Evolutionary conservation across 768 basidiomycete species (phyloP).

Genomic region (Lentinula aciculospora): DNA sequence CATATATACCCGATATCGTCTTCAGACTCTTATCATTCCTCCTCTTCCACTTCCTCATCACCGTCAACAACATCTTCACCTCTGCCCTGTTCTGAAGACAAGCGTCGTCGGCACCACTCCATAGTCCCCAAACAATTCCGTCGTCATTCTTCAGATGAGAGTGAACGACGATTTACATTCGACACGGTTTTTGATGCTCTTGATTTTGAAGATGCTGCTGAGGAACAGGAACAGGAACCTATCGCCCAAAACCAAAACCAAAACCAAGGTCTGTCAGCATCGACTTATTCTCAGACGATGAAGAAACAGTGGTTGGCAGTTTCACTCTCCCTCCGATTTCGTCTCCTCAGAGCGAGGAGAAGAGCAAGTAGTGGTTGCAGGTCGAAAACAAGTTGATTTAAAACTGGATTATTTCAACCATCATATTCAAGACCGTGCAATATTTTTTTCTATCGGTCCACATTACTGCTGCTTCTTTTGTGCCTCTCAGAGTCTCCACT

Average conservation of each 20-base stretch:
- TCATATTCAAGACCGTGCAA: neutral
- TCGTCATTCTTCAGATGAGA: neutral
- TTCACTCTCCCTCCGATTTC: neutral
- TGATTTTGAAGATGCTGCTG: neutral
- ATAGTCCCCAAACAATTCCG: neutral
- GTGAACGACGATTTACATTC: neutral
- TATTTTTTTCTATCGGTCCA: constrained; percentile 1
- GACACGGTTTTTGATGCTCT: neutral
- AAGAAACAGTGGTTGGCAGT: constrained; percentile 3
- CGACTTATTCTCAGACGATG: neutral
- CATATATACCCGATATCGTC: neutral
- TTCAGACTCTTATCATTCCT: neutral
- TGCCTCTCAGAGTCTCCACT: neutral
- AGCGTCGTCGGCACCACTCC: neutral
- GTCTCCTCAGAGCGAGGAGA: neutral
- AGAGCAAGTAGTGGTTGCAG: neutral
- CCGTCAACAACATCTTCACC: neutral
- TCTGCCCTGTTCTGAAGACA: neutral
- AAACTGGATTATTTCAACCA: neutral
- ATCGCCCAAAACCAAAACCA: neutral
- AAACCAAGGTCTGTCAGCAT: neutral
- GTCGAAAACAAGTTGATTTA: neutral
- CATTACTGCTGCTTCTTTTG: neutral
- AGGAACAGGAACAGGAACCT: neutral
- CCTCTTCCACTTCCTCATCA: neutral